phyloP scores from a whole-genome alignment of 2,329 filamentous ascomycete genomes.

The Nigrospora osmanthi region DNA sequence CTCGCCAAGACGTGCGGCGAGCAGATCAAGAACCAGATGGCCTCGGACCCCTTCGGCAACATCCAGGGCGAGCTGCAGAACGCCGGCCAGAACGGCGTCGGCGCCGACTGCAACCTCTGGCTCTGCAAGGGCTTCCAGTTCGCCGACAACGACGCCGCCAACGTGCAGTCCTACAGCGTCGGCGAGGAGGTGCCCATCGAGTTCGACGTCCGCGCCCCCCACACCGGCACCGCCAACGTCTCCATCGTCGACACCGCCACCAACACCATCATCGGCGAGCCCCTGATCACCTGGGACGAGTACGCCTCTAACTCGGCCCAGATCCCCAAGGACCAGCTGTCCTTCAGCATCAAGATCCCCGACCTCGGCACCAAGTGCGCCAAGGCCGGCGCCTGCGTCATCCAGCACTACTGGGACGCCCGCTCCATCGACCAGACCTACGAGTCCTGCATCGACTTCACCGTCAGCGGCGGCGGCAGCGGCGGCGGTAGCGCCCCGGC shows the following conservation, averaged over 20 bases:
- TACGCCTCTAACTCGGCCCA: conserved; percentile 40
- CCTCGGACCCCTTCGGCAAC: conserved; percentile 43
- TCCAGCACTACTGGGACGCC: conserved; percentile 48
- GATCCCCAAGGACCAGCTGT: conserved; percentile 33
- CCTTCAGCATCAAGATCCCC: conserved; percentile 47
- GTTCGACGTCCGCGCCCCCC: conserved; percentile 41
- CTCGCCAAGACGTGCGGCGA: conserved; percentile 44
- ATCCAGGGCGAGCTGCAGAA: conserved; percentile 35
- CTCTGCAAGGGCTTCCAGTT: conserved; percentile 52
- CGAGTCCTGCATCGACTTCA: conserved; percentile 10
- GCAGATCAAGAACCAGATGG: conserved; percentile 45
- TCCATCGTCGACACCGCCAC: conserved; percentile 40
- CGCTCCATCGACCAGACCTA: conserved; percentile 19
- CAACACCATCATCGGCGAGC: conserved; percentile 38
- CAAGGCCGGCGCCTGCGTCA: conserved; percentile 36
- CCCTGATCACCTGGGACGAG: conserved; percentile 36
- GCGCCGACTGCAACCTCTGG: conserved; percentile 45
- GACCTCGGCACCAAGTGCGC: conserved; percentile 35
- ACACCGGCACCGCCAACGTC: conserved; percentile 47
- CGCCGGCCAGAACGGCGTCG: conserved; percentile 34
- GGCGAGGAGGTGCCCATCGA: conserved; percentile 34
- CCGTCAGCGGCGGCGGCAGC: conserved; percentile 3
- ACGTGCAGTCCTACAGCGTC: conserved; percentile 42
- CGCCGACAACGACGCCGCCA: conserved; percentile 43
- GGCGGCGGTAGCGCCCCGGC: background rate